Conservation (phyloP, 495 filamentous ascomycete genomes). For the Oleoguttula mirabilis region DNA sequence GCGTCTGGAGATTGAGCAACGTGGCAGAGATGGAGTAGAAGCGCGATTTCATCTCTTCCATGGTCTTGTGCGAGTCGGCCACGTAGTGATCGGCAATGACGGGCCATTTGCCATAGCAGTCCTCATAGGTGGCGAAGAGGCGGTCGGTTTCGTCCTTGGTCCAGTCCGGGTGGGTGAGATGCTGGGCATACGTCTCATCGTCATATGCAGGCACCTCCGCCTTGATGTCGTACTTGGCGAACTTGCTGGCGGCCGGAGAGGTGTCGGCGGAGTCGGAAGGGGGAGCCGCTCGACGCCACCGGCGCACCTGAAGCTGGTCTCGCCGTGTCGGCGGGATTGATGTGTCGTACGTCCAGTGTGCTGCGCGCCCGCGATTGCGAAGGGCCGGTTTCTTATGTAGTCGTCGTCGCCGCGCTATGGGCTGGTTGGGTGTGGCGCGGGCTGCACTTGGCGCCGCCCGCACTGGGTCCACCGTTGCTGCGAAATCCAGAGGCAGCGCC, state of each 20-base stretch:
- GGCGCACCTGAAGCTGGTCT: constrained; percentile 1
- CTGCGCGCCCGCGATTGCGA: not conserved
- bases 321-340: not conserved
- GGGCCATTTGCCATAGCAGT: constrained; percentile 78
- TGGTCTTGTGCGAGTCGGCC: constrained; percentile 42
- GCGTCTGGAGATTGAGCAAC: constrained; percentile 73
- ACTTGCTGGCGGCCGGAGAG: constrained; percentile 21
- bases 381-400: constrained; percentile 3
- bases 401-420: no score
- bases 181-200: constrained; percentile 70
- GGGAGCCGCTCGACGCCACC: not conserved
- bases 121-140: constrained; percentile 55
- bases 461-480: no score
- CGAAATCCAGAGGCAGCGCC: no score
- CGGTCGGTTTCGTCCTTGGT: constrained; percentile 88
- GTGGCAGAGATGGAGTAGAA: constrained; percentile 79
- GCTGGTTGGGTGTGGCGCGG: no score
- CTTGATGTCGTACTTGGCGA: constrained; percentile 73
- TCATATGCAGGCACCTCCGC: constrained; percentile 64
- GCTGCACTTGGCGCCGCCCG: no score
- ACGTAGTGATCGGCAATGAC: constrained; percentile 92
- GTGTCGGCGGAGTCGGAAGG: not conserved
- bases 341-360: not conserved
- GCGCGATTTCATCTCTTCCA: constrained; percentile 85
- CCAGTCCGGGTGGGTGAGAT: constrained; percentile 67